Percentiles rank a stretch among this genome's conserved stretches.
phyloP scores from a whole-genome alignment of 345 rosid genomes.

The Gossypium herbaceum region DNA sequence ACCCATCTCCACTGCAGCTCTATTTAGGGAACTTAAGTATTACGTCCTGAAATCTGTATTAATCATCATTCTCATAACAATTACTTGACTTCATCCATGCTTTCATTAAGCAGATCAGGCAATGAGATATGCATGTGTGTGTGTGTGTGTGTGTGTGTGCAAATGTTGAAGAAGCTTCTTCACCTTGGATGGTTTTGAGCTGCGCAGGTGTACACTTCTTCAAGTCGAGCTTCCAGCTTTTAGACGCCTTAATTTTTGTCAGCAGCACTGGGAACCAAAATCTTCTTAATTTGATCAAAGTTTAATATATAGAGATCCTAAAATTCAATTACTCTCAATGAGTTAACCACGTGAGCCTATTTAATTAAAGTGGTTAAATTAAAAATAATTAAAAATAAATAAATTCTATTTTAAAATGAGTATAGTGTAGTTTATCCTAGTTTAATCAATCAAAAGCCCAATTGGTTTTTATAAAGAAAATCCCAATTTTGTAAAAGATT shows the following conservation, averaged over 20 bases:
- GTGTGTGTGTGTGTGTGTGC: too few species aligned
- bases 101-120: neutral
- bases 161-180: neutral
- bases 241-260: conserved; percentile 65
- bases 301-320: neutral
- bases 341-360: too few species aligned
- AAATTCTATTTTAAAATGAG: too few species aligned
- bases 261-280: conserved; percentile 67
- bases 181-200: conserved; percentile 66
- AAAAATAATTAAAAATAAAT: too few species aligned
- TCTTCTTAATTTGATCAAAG: conserved; percentile 56
- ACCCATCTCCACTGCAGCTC: conserved; percentile 15
- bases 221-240: conserved; percentile 60
- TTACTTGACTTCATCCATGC: neutral
- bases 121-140: neutral
- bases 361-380: too few species aligned
- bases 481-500: neutral
- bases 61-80: neutral
- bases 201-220: conserved; percentile 55
- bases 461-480: neutral
- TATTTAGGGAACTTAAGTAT: conserved; percentile 48
- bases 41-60: conserved; percentile 54
- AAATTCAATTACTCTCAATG: too few species aligned
- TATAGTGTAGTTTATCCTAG: too few species aligned
- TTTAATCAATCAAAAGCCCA: too few species aligned